Evolutionary conservation across 176 grass and related monocot genomes (phyloP).

Genomic region (Carex myosuroides): DNA sequence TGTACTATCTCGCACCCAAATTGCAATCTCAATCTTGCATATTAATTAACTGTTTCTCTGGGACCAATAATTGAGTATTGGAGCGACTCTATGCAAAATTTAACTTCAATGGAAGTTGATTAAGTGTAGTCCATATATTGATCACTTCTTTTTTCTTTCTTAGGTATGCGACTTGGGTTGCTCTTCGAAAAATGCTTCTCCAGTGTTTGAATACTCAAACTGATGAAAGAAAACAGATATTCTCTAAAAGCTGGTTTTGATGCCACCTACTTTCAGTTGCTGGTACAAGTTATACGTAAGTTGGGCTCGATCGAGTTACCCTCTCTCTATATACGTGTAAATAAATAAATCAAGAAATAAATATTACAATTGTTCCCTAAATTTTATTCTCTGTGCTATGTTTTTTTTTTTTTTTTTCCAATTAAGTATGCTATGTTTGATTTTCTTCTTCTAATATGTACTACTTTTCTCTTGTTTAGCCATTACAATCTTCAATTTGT

Average conservation of each 20-base stretch:
- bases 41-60: background rate
- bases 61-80: background rate
- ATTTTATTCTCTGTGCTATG: no score
- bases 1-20: background rate
- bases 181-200: constrained; percentile 62
- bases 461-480: no score
- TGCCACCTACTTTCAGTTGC: constrained; percentile 84
- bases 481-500: no score
- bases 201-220: constrained; percentile 55
- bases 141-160: background rate
- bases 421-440: no score
- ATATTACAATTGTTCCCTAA: no score
- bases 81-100: background rate
- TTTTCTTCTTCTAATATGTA: no score
- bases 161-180: constrained; percentile 88
- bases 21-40: background rate
- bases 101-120: background rate
- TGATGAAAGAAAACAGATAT: constrained; percentile 54
- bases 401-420: no score
- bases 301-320: no score
- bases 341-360: no score
- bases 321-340: no score
- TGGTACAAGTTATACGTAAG: constrained; percentile 26
- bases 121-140: background rate
- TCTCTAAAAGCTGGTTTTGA: constrained; percentile 93